Evolutionary conservation across 495 filamentous ascomycete genomes (phyloP).

Genomic region (Glonium stellatum): DNA sequence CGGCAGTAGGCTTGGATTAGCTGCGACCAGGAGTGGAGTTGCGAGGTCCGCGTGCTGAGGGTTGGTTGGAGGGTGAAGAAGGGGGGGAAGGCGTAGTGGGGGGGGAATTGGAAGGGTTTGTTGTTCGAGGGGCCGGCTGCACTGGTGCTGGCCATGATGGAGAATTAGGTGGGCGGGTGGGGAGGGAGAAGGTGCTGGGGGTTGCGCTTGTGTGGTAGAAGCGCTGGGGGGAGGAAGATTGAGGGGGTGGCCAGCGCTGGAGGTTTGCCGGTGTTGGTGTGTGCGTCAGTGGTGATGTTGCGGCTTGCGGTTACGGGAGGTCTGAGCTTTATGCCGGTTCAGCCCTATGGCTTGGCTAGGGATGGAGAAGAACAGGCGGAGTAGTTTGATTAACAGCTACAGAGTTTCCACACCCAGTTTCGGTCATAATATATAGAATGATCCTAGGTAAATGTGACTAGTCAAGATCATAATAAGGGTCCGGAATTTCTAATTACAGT

Average conservation of each 20-base stretch:
- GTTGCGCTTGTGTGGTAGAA: not conserved
- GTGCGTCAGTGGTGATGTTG: constrained; percentile 3
- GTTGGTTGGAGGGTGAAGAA: constrained; percentile 80
- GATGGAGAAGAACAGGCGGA: not conserved
- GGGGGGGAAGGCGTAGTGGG: constrained; percentile 57
- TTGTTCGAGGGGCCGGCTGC: not conserved
- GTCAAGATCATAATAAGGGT: no score
- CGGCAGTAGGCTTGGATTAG: constrained; percentile 81
- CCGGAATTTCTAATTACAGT: no score
- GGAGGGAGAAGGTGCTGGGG: not conserved
- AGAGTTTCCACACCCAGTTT: no score
- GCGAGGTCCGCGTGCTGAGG: constrained; percentile 62
- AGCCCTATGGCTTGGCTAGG: constrained; percentile 2
- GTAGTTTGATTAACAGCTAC: not conserved
- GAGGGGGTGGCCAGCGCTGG: not conserved
- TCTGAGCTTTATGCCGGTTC: not conserved
- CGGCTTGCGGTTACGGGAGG: not conserved
- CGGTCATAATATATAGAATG: no score
- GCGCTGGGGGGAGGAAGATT: not conserved
- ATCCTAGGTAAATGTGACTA: no score
- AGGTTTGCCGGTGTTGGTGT: not conserved
- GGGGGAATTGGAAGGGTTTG: constrained; percentile 28
- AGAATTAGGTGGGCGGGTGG: not conserved
- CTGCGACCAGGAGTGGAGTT: constrained; percentile 77
- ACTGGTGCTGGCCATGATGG: not conserved